Evolutionary conservation across 2,329 filamentous ascomycete species (phyloP), one percentile per base, ranked within the genome.

Genomic region (Pseudocercospora vitis): DNA sequence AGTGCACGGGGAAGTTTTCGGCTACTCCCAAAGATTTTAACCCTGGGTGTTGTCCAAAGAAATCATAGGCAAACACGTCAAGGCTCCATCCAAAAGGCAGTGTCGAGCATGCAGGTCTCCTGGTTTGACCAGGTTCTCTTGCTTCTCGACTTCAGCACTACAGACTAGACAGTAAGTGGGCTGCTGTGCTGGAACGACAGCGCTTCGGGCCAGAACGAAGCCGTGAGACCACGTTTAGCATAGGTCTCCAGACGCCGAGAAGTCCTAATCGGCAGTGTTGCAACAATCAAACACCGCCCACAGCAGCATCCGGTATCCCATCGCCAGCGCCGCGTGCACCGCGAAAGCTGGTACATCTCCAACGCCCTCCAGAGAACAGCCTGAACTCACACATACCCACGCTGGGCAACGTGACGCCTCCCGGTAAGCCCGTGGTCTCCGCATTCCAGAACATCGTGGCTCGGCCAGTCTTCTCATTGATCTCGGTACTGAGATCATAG

Each of bases 361-460:
- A 57, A 21, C 23, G 16, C 9, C 48, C 46, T 11, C 35, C 35
- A 5, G 35, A 19, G 32, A 53, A 57, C 26, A 50, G 24, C 12
- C 32, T 40, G 23, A 50, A 57, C 31, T 57, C 50, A 28, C 50
- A 33, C 31, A 52, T 50, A 9, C 47, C 47, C 18, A 53, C 31
- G 42, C 31, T 42, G 16, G 50, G 40, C 26, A 53, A 24, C 18
- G 23, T 33, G n/a, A 53, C 42, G 33, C 33, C 32, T 6, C 24
- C 47, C 7, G 35, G 42, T 21, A 48, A 18, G 7, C 50, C 50
- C 21, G 28, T 44, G 8, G 37, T 45, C 28, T 54, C 46, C 28
- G 35, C 52, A 28, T 49, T 54, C 37, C 35, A 54, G 28, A 49
- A 45, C 37, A 54, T 49, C 6, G 39, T 50, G 6, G 54, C 54